Conservation (phyloP, 169 alveolate species). For the Babesia sp. region DNA sequence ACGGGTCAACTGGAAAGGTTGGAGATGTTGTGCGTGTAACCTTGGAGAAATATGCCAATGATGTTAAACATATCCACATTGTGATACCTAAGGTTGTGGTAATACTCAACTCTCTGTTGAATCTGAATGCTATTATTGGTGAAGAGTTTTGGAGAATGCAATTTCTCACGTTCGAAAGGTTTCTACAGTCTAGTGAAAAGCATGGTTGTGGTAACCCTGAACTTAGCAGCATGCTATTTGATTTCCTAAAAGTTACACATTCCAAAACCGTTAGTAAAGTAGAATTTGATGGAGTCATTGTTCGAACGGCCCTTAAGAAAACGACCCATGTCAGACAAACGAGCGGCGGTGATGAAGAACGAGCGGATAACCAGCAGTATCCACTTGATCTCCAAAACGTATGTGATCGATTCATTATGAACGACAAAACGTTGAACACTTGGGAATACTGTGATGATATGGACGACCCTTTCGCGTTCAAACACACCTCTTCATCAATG, state of each 20-base stretch:
- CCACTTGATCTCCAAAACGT: background rate
- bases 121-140: background rate
- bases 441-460: slow-evolving; percentile 58
- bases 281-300: background rate
- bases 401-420: slow-evolving; percentile 12
- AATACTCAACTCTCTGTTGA: background rate
- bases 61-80: slow-evolving; percentile 3
- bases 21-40: background rate
- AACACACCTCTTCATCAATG: background rate
- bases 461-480: slow-evolving; percentile 37
- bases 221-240: background rate
- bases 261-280: background rate
- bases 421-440: slow-evolving; percentile 20
- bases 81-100: slow-evolving; percentile 13
- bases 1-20: background rate
- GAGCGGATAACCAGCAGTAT: background rate
- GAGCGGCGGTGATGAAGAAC: background rate
- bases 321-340: background rate
- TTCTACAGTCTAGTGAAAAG: background rate
- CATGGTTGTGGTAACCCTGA: background rate
- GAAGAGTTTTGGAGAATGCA: background rate
- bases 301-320: background rate
- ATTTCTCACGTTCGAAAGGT: slow-evolving; percentile 7
- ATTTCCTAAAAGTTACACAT: background rate
- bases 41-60: slow-evolving; percentile 7